These are phyloP conservation scores for Selenicereus undatus DNA, from an alignment of 148 eudicot genomes.

Conservation along the genomic window DNA sequence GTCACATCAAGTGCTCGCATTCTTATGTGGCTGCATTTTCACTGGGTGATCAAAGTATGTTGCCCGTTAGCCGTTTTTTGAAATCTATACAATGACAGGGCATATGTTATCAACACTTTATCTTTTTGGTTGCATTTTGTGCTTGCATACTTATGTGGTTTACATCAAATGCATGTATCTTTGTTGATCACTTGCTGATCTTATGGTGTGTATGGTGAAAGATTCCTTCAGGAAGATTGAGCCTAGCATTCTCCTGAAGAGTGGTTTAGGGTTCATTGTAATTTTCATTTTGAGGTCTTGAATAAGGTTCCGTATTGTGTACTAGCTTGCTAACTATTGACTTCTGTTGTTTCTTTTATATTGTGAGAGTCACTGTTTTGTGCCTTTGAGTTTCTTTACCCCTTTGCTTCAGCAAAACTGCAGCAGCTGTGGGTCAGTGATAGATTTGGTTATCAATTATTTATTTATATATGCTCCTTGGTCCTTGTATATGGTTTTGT, in stretches of 20 bases:
- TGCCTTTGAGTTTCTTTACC: constrained; percentile 15
- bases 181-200: not conserved
- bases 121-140: not conserved
- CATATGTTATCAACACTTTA: not conserved
- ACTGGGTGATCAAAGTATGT: constrained; percentile 84
- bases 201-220: not conserved
- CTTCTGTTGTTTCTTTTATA: not conserved
- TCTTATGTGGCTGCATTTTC: constrained; percentile 44
- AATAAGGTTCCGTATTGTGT: not conserved
- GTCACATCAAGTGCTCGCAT: too few relatives aligned
- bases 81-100: not conserved
- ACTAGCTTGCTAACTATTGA: not conserved
- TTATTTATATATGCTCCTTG: constrained; percentile 5
- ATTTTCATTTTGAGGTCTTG: not conserved
- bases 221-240: not conserved
- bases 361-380: not conserved
- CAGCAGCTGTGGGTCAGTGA: not conserved
- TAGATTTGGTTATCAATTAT: not conserved
- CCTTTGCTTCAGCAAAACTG: not conserved
- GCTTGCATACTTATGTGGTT: not conserved
- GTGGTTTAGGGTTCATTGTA: constrained; percentile 2
- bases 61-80: not conserved
- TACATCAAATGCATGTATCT: not conserved
- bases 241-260: not conserved
- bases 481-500: constrained; percentile 6